Base-by-base conservation (phyloP, 192 early-diverging fungal species). In the Umbelopsis sp. region DNA sequence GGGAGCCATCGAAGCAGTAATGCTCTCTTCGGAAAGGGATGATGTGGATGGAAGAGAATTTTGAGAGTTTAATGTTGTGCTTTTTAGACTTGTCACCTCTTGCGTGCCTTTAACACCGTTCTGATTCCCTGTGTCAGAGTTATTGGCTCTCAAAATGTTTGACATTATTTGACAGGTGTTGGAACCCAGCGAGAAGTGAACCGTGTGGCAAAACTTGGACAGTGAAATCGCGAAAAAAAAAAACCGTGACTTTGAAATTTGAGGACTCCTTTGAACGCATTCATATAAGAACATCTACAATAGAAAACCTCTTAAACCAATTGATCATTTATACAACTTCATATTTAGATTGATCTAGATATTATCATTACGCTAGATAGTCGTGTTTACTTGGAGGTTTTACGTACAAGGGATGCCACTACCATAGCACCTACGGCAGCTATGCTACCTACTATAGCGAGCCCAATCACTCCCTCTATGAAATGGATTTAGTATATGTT, bases 371-470 rank as follows among this genome's bases (percentile, higher is more conserved):
- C 18, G 12, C 13, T 70, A 7, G 20, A 20, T 46, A 23, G 18
- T 66, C 64, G 37, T 10, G 37, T 41, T 41, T 70, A 76, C 65
- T 64, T 71, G 30, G 74, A 61, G 35, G 69, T 49, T 51, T 73
- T 78, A 25, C 75, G 78, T 46, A 86, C 65, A n/a, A 86, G 75
- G 11, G 80, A 72, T 12, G 80, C 78, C 72, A 92, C 71, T 13
- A 90, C 86, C 61, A 89, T 78, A 51, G 87, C 89, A 2, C 85
- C 91, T 46, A 91, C 78, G 37, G 91, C 88, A 30, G 90, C 86
- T 1, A 86, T 89, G 18, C 88, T 88, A 33, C 94, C 94, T 18
- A 93, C 89, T 73, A 97, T 85, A 13, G 94, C 94, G 87, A 97
- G 84, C 12, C 95, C 95, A 41, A 95, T 87, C 41, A 94, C 78